A percentile compares a stretch with the other conserved stretches of the same genome.
These are phyloP conservation scores for Cladosporium sp. DNA, from an alignment of 2,329 filamentous ascomycete genomes.

Conservation along the genomic window DNA sequence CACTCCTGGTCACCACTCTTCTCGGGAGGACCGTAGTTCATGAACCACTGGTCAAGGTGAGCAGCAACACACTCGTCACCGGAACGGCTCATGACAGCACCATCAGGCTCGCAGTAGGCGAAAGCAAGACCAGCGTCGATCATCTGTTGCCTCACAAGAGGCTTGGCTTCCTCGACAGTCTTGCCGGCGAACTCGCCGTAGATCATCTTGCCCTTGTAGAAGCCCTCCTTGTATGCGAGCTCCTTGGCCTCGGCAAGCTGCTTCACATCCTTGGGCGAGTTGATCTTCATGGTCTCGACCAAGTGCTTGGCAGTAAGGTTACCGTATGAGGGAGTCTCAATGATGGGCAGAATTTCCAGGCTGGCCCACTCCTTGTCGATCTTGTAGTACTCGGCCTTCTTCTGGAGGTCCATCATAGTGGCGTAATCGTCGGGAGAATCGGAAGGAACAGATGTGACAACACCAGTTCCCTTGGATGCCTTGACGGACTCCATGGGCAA, in stretches of 20 bases:
- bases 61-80: conserved; percentile 92
- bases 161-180: conserved; percentile 82
- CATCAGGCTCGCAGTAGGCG: conserved; percentile 89
- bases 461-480: conserved; percentile 90
- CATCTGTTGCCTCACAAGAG: conserved; percentile 76
- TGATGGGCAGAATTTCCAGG: conserved; percentile 83
- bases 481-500: conserved; percentile 94
- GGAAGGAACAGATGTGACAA: conserved; percentile 92
- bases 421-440: conserved; percentile 96
- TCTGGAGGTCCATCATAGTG: conserved; percentile 80
- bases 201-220: conserved; percentile 90
- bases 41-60: conserved; percentile 94
- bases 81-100: conserved; percentile 82
- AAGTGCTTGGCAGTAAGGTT: conserved; percentile 80
- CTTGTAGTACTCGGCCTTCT: conserved; percentile 94
- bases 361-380: conserved; percentile 97
- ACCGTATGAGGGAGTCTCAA: conserved; percentile 83
- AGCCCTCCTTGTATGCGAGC: conserved; percentile 93
- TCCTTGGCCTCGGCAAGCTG: conserved; percentile 94
- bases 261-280: conserved; percentile 90
- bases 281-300: conserved; percentile 92
- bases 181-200: conserved; percentile 86
- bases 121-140: conserved; percentile 79
- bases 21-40: conserved; percentile 75
- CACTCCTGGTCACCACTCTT: conserved; percentile 72